A percentile compares a stretch with the other conserved stretches of the same genome.
Conservation (phyloP, 1,284 basidiomycete genomes). For the Tetrapyrgos nigripes region DNA sequence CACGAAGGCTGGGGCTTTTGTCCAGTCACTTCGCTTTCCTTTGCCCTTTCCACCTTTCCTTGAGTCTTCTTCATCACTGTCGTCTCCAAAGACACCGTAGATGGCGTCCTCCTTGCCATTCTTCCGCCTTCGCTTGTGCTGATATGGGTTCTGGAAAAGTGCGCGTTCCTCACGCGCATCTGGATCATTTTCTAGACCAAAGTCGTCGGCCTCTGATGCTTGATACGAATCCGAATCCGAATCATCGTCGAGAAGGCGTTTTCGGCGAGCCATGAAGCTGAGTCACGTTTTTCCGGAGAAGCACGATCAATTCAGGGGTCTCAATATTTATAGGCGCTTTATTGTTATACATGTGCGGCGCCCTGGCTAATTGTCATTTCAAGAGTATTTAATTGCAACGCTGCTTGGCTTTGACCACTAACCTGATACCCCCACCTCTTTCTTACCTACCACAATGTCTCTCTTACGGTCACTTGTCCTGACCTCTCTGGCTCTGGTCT, state of each 20-base stretch:
- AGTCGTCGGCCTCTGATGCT: conserved; percentile 56
- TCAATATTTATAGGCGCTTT: too few species aligned
- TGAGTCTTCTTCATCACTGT: conserved; percentile 68
- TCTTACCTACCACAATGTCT: too few species aligned
- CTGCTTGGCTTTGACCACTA: too few species aligned
- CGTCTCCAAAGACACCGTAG: conserved; percentile 85
- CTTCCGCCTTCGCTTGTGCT: conserved; percentile 67
- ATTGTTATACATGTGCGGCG: too few species aligned
- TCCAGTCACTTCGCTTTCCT: conserved; percentile 61
- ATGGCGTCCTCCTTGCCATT: conserved; percentile 78
- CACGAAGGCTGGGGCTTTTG: conserved; percentile 84
- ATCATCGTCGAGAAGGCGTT: conserved; percentile 80
- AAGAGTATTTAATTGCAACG: too few species aligned
- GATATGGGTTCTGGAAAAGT: conserved; percentile 83
- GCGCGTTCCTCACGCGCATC: conserved; percentile 80
- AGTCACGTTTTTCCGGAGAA: too few species aligned
- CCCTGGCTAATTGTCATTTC: too few species aligned
- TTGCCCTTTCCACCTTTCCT: conserved; percentile 35
- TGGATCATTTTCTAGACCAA: conserved; percentile 63
- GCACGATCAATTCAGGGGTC: too few species aligned
- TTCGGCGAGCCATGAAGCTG: conserved; percentile 78
- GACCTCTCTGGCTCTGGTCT: background rate
- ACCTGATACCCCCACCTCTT: too few species aligned
- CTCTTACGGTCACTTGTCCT: too few species aligned
- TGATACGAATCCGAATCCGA: conserved; percentile 71